Conservation (phyloP, 352 stramenopile genomes). For the Phytophthora colocasiae region DNA sequence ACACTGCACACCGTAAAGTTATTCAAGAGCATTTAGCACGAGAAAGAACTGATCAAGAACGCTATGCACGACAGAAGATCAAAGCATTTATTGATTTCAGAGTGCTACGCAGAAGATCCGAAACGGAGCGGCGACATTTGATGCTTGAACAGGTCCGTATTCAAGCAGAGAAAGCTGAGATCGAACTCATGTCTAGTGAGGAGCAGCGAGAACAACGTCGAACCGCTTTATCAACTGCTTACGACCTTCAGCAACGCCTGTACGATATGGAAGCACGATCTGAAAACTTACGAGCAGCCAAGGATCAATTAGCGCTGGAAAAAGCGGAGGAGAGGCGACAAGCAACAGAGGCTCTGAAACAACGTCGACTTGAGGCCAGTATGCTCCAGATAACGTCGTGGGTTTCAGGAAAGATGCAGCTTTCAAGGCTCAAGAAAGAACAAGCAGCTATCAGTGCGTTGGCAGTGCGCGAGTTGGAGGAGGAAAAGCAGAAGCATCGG, state of each 20-base stretch:
- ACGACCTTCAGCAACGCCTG: conserved; percentile 32
- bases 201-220: conserved; percentile 39
- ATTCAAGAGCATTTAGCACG: conserved; percentile 24
- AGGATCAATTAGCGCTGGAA: conserved; percentile 24
- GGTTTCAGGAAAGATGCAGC: conserved; percentile 37
- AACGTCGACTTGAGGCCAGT: conserved; percentile 32
- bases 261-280: conserved; percentile 29
- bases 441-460: conserved; percentile 13
- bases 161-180: conserved; percentile 42
- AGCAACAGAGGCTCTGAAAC: conserved; percentile 18
- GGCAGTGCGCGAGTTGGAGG: conserved; percentile 27
- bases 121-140: conserved; percentile 18
- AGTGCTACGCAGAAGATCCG: conserved; percentile 18
- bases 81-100: conserved; percentile 45
- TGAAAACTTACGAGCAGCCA: conserved; percentile 20
- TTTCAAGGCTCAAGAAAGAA: conserved; percentile 40
- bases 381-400: conserved; percentile 42
- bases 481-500: conserved; percentile 30
- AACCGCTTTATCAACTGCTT: conserved; percentile 10
- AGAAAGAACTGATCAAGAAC: conserved; percentile 22
- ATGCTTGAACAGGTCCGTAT: conserved; percentile 26
- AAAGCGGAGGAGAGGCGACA: conserved; percentile 32
- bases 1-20: conserved; percentile 14
- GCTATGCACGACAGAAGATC: conserved; percentile 39
- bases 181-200: conserved; percentile 45